These are phyloP conservation scores for Fusarium continuum DNA, from an alignment of 2,329 filamentous ascomycete genomes.

Conservation along the genomic window DNA sequence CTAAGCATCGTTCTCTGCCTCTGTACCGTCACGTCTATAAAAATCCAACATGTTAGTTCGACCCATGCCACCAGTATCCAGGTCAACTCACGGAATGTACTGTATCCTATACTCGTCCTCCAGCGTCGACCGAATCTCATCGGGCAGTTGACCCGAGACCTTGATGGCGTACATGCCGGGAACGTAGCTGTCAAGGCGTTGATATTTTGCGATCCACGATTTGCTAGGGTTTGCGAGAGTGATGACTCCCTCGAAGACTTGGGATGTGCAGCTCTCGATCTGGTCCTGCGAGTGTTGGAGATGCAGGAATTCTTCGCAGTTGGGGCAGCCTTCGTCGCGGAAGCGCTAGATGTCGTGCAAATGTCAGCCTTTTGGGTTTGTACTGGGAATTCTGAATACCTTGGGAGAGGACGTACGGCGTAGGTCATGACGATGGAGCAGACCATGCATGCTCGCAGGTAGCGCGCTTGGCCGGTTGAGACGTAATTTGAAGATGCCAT, in stretches of 20 bases:
- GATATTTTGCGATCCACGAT: slow-evolving; percentile 98
- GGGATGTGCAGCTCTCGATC: slow-evolving; percentile 92
- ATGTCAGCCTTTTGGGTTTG: slow-evolving; percentile 16
- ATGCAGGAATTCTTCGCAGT: slow-evolving; percentile 93
- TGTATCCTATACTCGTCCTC: slow-evolving; percentile 71
- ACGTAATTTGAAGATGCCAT: slow-evolving; percentile 70
- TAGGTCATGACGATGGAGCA: slow-evolving; percentile 93
- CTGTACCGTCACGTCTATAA: slow-evolving; percentile 65
- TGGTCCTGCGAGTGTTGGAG: slow-evolving; percentile 81
- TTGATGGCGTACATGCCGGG: slow-evolving; percentile 93
- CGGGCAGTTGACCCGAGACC: slow-evolving; percentile 82
- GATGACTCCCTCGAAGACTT: slow-evolving; percentile 94
- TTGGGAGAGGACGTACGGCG: slow-evolving; percentile 60
- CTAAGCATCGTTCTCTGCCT: slow-evolving; percentile 59
- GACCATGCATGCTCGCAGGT: slow-evolving; percentile 97
- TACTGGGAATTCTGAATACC: background rate
- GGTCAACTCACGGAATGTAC: slow-evolving; percentile 66
- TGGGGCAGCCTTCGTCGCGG: slow-evolving; percentile 87
- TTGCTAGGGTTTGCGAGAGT: slow-evolving; percentile 81
- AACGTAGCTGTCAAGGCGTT: slow-evolving; percentile 88
- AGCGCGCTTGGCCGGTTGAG: slow-evolving; percentile 78
- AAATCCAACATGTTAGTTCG: slow-evolving; percentile 16
- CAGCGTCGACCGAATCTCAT: slow-evolving; percentile 68
- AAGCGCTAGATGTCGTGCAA: slow-evolving; percentile 70
- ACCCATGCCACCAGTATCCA: background rate